Conservation (phyloP, 208 protist species). For the Trypanosoma cruzi region DNA sequence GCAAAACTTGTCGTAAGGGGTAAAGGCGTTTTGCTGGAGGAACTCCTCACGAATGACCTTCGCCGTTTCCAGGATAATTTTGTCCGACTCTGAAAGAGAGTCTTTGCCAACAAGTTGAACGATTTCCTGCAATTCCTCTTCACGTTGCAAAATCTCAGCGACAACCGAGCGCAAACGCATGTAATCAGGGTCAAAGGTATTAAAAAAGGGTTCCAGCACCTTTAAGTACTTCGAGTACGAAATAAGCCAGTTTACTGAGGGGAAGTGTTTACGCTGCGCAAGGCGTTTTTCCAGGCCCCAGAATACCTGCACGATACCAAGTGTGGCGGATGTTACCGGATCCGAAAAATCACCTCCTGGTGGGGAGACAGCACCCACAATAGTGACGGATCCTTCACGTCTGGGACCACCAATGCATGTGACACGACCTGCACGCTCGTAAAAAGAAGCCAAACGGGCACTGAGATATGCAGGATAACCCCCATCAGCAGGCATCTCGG, state of each 20-base stretch:
- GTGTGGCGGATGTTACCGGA: conserved; percentile 99
- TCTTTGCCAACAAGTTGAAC: conserved; percentile 99
- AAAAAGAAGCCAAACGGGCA: conserved; percentile 99
- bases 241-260: conserved; percentile 99
- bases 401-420: conserved; percentile 96
- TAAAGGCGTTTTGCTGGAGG: conserved; percentile 99
- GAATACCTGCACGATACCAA: conserved; percentile 99
- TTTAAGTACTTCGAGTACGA: conserved; percentile 99
- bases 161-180: conserved; percentile 92
- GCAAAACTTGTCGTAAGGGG: conserved; percentile 98
- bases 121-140: conserved; percentile 99
- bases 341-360: conserved; percentile 99
- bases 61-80: conserved; percentile 99
- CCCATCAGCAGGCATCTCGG: conserved; percentile 99
- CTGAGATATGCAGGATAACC: conserved; percentile 99
- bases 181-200: conserved; percentile 96
- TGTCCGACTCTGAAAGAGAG: conserved; percentile 99
- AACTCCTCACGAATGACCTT: conserved; percentile 99
- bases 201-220: conserved; percentile 98
- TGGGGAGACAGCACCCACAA: conserved; percentile 99
- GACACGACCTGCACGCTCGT: conserved; percentile 97
- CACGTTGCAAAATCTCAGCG: conserved; percentile 98
- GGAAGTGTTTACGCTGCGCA: conserved; percentile 99
- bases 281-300: conserved; percentile 99
- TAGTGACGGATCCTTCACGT: conserved; percentile 98